phyloP scores from a whole-genome alignment of 2,329 filamentous ascomycete genomes.

The Beauveria australis region DNA sequence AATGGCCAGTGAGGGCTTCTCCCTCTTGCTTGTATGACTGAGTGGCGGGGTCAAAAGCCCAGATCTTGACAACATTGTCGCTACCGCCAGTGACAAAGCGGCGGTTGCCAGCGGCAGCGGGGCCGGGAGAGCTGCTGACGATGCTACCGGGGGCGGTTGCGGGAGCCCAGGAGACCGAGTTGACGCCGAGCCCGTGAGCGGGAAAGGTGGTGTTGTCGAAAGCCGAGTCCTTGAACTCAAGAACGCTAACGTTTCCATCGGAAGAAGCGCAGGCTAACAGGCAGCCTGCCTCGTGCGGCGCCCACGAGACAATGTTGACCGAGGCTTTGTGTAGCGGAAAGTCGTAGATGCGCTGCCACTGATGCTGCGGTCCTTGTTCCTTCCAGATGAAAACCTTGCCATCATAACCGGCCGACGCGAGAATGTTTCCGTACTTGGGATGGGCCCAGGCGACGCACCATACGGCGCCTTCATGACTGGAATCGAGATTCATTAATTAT shows the following conservation, averaged over 20 bases:
- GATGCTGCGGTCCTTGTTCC: slow-evolving; percentile 56
- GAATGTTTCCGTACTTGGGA: slow-evolving; percentile 96
- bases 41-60: slow-evolving; percentile 64
- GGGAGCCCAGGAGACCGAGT: slow-evolving; percentile 92
- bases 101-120: slow-evolving; percentile 55
- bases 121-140: slow-evolving; percentile 59
- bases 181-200: slow-evolving; percentile 89
- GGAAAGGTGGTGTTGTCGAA: slow-evolving; percentile 86
- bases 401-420: slow-evolving; percentile 92
- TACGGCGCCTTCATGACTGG: slow-evolving; percentile 89
- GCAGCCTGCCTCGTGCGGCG: slow-evolving; percentile 93
- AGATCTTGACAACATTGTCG: slow-evolving; percentile 90
- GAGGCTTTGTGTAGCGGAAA: slow-evolving; percentile 90
- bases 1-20: slow-evolving; percentile 67
- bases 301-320: slow-evolving; percentile 95
- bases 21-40: slow-evolving; percentile 55
- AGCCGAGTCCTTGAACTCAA: slow-evolving; percentile 94
- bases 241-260: slow-evolving; percentile 85
- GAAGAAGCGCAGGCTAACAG: slow-evolving; percentile 90
- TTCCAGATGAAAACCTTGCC: slow-evolving; percentile 99
- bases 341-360: slow-evolving; percentile 84
- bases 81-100: slow-evolving; percentile 92
- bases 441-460: slow-evolving; percentile 99
- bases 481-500: neutral
- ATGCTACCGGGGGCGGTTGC: slow-evolving; percentile 76